A percentile compares a stretch with the other conserved stretches of the same genome.
Conservation (phyloP, 2,329 filamentous ascomycete species). For the Fusarium pininemorale region DNA sequence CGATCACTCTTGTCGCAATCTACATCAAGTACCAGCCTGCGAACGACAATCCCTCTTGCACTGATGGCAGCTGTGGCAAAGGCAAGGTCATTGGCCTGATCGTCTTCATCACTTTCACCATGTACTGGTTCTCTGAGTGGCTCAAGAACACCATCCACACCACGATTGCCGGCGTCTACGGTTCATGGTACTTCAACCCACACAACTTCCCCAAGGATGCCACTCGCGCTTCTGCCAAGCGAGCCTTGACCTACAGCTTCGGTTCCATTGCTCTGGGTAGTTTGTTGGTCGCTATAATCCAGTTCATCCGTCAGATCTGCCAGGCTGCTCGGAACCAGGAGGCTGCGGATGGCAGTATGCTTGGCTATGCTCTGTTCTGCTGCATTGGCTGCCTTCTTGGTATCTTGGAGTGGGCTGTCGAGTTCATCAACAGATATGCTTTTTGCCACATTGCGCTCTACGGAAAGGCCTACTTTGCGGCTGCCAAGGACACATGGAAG, state of each 20-base stretch:
- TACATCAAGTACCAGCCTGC: constrained; percentile 84
- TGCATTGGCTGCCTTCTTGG: constrained; percentile 79
- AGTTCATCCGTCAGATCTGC: constrained; percentile 82
- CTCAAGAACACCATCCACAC: constrained; percentile 94
- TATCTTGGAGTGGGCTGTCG: constrained; percentile 83
- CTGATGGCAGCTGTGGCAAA: constrained; percentile 71
- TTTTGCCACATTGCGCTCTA: constrained; percentile 95
- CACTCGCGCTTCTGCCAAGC: constrained; percentile 83
- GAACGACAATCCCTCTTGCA: constrained; percentile 60
- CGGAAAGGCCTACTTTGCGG: constrained; percentile 85
- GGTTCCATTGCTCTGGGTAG: constrained; percentile 90
- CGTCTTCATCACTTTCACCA: constrained; percentile 88
- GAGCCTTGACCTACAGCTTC: constrained; percentile 89
- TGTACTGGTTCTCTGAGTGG: constrained; percentile 94
- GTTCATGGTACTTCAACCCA: constrained; percentile 88
- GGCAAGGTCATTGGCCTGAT: constrained; percentile 85
- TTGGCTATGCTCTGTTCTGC: constrained; percentile 75
- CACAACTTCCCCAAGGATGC: constrained; percentile 77
- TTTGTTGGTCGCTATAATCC: constrained; percentile 85
- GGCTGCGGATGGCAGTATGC: constrained; percentile 73
- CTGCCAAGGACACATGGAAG: constrained; percentile 88
- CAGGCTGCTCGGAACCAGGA: constrained; percentile 75
- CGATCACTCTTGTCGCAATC: constrained; percentile 84
- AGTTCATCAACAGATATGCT: constrained; percentile 91
- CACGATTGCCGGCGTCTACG: constrained; percentile 87